Evolutionary conservation across 2,329 filamentous ascomycete genomes (phyloP), one percentile per base, ranked within the genome.

Genomic region (Mycogone perniciosa): DNA sequence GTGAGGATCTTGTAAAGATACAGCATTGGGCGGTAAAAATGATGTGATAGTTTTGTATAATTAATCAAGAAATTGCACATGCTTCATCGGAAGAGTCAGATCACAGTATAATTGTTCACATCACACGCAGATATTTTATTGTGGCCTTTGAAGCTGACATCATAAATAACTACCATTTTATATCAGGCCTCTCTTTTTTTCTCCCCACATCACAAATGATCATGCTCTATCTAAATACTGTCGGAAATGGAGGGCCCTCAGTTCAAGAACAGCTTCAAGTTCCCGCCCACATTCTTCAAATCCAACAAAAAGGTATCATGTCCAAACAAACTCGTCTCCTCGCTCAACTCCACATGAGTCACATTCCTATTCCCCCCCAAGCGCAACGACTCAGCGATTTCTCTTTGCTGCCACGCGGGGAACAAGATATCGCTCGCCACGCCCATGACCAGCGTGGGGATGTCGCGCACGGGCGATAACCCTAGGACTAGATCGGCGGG

Each of bases 231-330:
- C 20, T 20, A 20, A 20, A 20, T 20, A 20, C 20, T 20, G 20
- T 20, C 20, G 20, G 20, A 20, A 20, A 20, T 20, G 20, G 20
- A 20, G 20, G 20, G 20, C 20, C 31, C 34, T 48, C 29, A 54
- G 48, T 77, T 79, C 59, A 99, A 67, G 67, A 99, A 99, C 59
- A 79, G 79, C 60, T 82, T 84, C 43, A 99, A 73, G 45, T 84
- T 88, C 0, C 89, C 90, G 4, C 93, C 93, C 45, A 99, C 89
- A 60, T 96, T 87, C 71, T 96, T 84, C 51, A 97, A 71, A 69
- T 99, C 93, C 40, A 99, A 72, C 62, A 99, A 69, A 66, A 99
- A 99, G 0, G 92, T 97, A 65, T 99, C 93, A 63, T 99, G 93
- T 0, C 93, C 93, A 66, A 99, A 99, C 61, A 95, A 71, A 62